Evolutionary conservation across 768 basidiomycete genomes (phyloP), one percentile per base, ranked within the genome.

Genomic region (Leccinum longicurvipes): DNA sequence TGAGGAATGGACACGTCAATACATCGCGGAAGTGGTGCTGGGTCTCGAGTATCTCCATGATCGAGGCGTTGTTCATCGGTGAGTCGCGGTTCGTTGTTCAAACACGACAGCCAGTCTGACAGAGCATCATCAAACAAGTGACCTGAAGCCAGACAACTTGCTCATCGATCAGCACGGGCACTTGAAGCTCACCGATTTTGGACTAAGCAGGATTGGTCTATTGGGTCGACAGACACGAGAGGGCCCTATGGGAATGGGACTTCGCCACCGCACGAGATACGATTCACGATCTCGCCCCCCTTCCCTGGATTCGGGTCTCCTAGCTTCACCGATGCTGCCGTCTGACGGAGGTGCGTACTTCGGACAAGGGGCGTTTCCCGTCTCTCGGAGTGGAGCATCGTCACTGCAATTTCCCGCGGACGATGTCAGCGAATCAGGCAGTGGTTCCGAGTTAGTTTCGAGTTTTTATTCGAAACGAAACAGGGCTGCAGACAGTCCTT

Each of bases 131-230:
- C n/a, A 65, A 28, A 67, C 41, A 51, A 97, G 97, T 76, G 97
- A 98, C 69, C 74, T 98, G 57, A 98, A 98, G 70, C 97, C 97
- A 14, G 97, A 99, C 74, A 99, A 99, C 67, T 76, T 99, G 39
- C 88, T 99, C 36, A 98, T 99, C 64, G 96, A 99, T 72, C 83
- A 91, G 48, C 87, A 94, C 63, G 97, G 97, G 17, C 97, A 99
- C 72, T 78, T 99, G 65, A 98, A 98, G 73, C 82, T 99, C 32
- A 99, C 97, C 24, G 97, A 99, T 73, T 99, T 99, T 68, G 97
- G 97, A 53, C 76, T 99, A 15, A 97, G 94, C 58, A 82, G 93
- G 66, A 98, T 98, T 65, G 97, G 97, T 84, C 80, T 99, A n/a
- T 79, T 99, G 28, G 95, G 96, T 49, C 91, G 97, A 62, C 97